These are phyloP conservation scores for Hemileccinum rubropunctum DNA, from an alignment of 768 basidiomycete genomes.

Conservation along the genomic window DNA sequence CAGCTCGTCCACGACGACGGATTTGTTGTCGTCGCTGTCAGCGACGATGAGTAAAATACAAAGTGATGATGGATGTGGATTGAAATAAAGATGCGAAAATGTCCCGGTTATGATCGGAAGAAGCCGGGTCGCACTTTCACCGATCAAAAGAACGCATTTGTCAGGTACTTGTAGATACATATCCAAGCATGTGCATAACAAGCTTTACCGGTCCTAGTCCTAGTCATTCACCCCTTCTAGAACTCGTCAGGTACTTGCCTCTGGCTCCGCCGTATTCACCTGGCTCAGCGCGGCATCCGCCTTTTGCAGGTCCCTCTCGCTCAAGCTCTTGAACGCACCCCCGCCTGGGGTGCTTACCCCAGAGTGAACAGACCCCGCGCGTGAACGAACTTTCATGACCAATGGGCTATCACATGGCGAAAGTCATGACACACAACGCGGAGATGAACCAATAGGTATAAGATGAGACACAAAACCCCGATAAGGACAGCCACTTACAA, in stretches of 20 bases:
- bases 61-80: not conserved
- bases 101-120: conserved; percentile 5
- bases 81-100: not conserved
- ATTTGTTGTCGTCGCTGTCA: conserved; percentile 12
- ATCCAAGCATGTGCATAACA: conserved; percentile 6
- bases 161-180: conserved; percentile 17
- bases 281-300: conserved; percentile 87
- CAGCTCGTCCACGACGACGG: not conserved
- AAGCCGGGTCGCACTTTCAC: conserved; percentile 14
- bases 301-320: conserved; percentile 80
- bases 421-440: not conserved
- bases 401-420: conserved; percentile 60
- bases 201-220: too few species aligned
- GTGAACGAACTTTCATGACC: conserved; percentile 86
- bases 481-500: conserved; percentile 54
- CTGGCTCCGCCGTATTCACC: conserved; percentile 32
- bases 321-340: conserved; percentile 73
- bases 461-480: conserved; percentile 8
- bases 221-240: too few species aligned
- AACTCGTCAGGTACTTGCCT: too few species aligned
- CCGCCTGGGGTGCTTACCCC: conserved; percentile 86
- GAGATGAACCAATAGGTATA: conserved; percentile 7
- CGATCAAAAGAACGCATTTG: not conserved
- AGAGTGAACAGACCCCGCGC: conserved; percentile 71
- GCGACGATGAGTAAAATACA: conserved; percentile 4